Evolutionary conservation across 257 asterid species (phyloP).

Genomic region (Scutellaria baicalensis): DNA sequence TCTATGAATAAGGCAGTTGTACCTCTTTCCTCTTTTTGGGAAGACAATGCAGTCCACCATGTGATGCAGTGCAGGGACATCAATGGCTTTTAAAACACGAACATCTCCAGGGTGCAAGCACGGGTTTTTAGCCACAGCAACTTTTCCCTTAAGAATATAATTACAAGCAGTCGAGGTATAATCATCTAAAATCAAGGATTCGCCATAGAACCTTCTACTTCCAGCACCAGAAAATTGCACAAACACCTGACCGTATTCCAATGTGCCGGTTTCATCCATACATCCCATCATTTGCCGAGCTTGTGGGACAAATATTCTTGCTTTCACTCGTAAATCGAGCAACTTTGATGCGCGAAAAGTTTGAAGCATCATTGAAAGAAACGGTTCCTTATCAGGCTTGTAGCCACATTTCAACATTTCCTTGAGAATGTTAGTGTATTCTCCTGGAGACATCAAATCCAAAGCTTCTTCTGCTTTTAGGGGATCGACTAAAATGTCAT

Average conservation of each 20-base stretch:
- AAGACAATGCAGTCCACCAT: slow-evolving; percentile 95
- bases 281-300: slow-evolving; percentile 94
- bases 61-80: slow-evolving; percentile 54
- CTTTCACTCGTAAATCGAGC: slow-evolving; percentile 54
- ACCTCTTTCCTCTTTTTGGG: slow-evolving; percentile 74
- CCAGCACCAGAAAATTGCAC: slow-evolving; percentile 52
- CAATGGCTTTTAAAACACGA: slow-evolving; percentile 62
- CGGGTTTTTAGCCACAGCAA: slow-evolving; percentile 86
- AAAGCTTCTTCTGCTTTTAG: slow-evolving; percentile 63
- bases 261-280: slow-evolving; percentile 66
- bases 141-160: slow-evolving; percentile 33
- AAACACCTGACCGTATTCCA: slow-evolving; percentile 85
- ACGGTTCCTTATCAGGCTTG: slow-evolving; percentile 77
- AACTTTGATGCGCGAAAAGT: slow-evolving; percentile 64
- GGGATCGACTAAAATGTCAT: slow-evolving; percentile 57
- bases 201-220: slow-evolving; percentile 24
- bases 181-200: slow-evolving; percentile 13
- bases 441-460: slow-evolving; percentile 86
- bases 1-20: slow-evolving; percentile 6
- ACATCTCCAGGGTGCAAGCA: slow-evolving; percentile 97
- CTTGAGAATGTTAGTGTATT: slow-evolving; percentile 63
- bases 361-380: slow-evolving; percentile 83
- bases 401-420: slow-evolving; percentile 84
- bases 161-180: slow-evolving; percentile 7
- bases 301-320: slow-evolving; percentile 59